A percentile compares a stretch with the other conserved stretches of the same genome.
phyloP scores from a whole-genome alignment of 768 basidiomycete genomes.

The Tricholoma saponaceum region DNA sequence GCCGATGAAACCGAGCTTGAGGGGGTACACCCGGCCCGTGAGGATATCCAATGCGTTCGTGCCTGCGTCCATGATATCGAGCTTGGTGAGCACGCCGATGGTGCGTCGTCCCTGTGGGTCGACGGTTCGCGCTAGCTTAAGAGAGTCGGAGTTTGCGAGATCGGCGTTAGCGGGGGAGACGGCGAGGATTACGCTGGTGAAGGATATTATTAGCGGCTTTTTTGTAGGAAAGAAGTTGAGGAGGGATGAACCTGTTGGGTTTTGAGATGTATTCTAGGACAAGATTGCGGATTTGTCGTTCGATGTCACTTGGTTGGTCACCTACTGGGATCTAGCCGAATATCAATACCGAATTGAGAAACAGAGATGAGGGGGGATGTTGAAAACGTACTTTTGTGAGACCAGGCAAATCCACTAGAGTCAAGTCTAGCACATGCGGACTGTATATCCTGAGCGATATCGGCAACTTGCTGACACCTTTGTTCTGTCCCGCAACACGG shows the following conservation, averaged over 20 bases:
- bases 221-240: not conserved
- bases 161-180: slow-evolving; percentile 98
- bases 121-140: slow-evolving; percentile 93
- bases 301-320: slow-evolving; percentile 97
- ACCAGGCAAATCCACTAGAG: slow-evolving; percentile 94
- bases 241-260: slow-evolving; percentile 75
- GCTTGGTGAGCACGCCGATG: slow-evolving; percentile 93
- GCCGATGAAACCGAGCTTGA: slow-evolving; percentile 97
- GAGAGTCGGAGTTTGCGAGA: slow-evolving; percentile 95
- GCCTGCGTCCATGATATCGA: slow-evolving; percentile 99
- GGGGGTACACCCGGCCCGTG: slow-evolving; percentile 94
- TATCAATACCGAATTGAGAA: not conserved
- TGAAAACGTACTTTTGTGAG: slow-evolving; percentile 76
- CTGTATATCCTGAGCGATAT: slow-evolving; percentile 96
- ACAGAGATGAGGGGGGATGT: not conserved
- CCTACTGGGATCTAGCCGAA: slow-evolving; percentile 79
- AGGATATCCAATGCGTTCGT: slow-evolving; percentile 96
- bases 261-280: slow-evolving; percentile 97
- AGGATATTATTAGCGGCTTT: not conserved
- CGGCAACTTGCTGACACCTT: slow-evolving; percentile 94
- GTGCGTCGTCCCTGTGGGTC: slow-evolving; percentile 96
- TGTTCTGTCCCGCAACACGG: slow-evolving; percentile 97
- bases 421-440: slow-evolving; percentile 92
- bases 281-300: slow-evolving; percentile 90
- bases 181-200: slow-evolving; percentile 83